phyloP scores from a whole-genome alignment of 2,329 filamentous ascomycete species.

The Alternaria angustiovoidea region DNA sequence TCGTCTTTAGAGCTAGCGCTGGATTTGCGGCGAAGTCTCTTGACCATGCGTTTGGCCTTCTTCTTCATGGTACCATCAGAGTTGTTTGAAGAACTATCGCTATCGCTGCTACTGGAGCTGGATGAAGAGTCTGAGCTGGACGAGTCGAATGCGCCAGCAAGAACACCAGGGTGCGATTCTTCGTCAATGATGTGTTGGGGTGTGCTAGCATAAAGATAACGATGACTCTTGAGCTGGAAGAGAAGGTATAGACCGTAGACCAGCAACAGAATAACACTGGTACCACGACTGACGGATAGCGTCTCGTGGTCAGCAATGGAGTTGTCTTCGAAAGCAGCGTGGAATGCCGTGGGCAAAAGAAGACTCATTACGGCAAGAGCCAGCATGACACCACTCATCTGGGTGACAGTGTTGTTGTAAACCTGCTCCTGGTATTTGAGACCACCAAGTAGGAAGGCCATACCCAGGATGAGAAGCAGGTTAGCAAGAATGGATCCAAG shows the following conservation, averaged over 20 bases:
- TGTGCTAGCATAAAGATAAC: slow-evolving; percentile 90
- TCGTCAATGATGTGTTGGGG: slow-evolving; percentile 93
- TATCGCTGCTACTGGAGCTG: slow-evolving; percentile 61
- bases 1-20: slow-evolving; percentile 74
- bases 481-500: slow-evolving; percentile 91
- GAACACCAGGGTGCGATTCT: slow-evolving; percentile 84
- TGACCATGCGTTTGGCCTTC: slow-evolving; percentile 78
- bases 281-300: slow-evolving; percentile 86
- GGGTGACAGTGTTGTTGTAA: slow-evolving; percentile 93
- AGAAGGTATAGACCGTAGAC: slow-evolving; percentile 85
- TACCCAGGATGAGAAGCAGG: slow-evolving; percentile 85
- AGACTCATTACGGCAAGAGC: slow-evolving; percentile 91
- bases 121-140: slow-evolving; percentile 64
- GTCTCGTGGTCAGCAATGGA: slow-evolving; percentile 72
- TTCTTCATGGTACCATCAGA: slow-evolving; percentile 76
- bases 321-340: slow-evolving; percentile 78
- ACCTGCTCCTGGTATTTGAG: slow-evolving; percentile 89
- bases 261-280: slow-evolving; percentile 82
- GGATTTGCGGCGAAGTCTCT: slow-evolving; percentile 77
- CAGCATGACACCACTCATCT: slow-evolving; percentile 93
- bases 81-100: slow-evolving; percentile 70
- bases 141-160: slow-evolving; percentile 81
- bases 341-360: slow-evolving; percentile 89
- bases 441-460: slow-evolving; percentile 88
- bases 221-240: slow-evolving; percentile 91